A percentile compares a stretch with the other conserved stretches of the same genome.
Conservation (phyloP, 768 basidiomycete genomes). For the Kwoniella heveanensis region DNA sequence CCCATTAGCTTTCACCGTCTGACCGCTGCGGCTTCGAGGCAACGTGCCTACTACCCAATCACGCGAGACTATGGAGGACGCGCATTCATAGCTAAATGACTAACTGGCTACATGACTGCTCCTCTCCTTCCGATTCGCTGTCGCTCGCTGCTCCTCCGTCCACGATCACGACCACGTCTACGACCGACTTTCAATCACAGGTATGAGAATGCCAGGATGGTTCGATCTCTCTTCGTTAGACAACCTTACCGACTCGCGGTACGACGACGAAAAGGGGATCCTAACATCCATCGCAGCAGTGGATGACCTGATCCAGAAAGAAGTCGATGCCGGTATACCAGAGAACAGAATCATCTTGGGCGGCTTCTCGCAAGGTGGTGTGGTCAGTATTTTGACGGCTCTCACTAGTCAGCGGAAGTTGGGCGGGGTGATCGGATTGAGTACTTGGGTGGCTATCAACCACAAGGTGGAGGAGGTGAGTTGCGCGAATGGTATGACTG, state of each 20-base stretch:
- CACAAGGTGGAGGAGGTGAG: conserved; percentile 62
- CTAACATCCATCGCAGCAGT: conserved; percentile 65
- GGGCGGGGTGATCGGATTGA: conserved; percentile 71
- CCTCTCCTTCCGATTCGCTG: too few species aligned
- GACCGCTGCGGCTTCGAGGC: too few species aligned
- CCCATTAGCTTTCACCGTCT: too few species aligned
- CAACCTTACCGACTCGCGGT: conserved; percentile 48
- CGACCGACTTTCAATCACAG: conserved; percentile 15
- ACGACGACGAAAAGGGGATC: conserved; percentile 79
- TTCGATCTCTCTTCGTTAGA: conserved; percentile 73
- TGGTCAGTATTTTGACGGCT: conserved; percentile 75
- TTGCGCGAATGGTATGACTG: conserved; percentile 15
- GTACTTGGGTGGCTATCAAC: conserved; percentile 75
- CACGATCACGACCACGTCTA: too few species aligned
- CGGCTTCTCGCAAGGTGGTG: conserved; percentile 84
- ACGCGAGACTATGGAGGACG: too few species aligned
- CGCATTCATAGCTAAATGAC: too few species aligned
- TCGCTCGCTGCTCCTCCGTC: too few species aligned
- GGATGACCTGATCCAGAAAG: conserved; percentile 70
- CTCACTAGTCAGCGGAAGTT: conserved; percentile 69
- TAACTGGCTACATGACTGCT: too few species aligned
- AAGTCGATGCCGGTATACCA: conserved; percentile 71
- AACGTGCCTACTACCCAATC: too few species aligned
- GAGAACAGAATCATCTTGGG: conserved; percentile 76
- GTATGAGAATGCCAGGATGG: conserved; percentile 60